Evolutionary conservation across 805 yeast species (phyloP), one percentile per base, ranked within the genome.

Genomic region (Saccharomycopsis fodiens): DNA sequence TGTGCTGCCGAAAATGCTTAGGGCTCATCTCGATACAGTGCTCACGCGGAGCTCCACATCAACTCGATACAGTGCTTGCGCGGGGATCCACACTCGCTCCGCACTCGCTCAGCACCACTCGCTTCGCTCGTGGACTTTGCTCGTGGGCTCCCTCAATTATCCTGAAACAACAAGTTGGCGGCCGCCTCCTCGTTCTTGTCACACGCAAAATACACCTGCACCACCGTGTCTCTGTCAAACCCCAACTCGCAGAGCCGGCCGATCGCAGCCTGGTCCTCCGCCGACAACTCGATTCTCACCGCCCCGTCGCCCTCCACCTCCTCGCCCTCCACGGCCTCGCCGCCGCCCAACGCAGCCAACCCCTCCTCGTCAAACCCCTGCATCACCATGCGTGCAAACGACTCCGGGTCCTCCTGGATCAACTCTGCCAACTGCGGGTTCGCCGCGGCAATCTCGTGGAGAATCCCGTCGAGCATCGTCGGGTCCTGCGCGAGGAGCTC

Each of bases 121-220:
- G n/a, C n/a, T n/a, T n/a, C n/a, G n/a, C n/a, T n/a, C n/a, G n/a
- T n/a, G n/a, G n/a, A n/a, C n/a, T n/a, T n/a, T n/a, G n/a, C n/a
- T n/a, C n/a, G n/a, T n/a, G n/a, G n/a, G n/a, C n/a, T n/a, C n/a
- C n/a, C n/a, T n/a, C n/a, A n/a, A n/a, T n/a, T n/a, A n/a, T n/a
- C n/a, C n/a, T n/a, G n/a, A n/a, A 93, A 85, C 56, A 93, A 71
- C 59, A 87, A 77, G 67, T 93, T 93, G 19, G 97, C 98, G 36
- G 98, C 88, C 57, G 86, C 76, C 69, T 91, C 96, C 68, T 93
- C 98, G 65, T 93, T 87, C 68, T 88, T 91, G 59, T 93, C 98
- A 65, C 98, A 93, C 35, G 97, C 97, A 73, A 93, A 81, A 68
- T 86, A 93, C 25, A 94, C 95, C 68, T 89, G 96, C 50, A 88